These are phyloP conservation scores for Balansia obtecta DNA, from an alignment of 2,329 filamentous ascomycete species.

Conservation along the genomic window DNA sequence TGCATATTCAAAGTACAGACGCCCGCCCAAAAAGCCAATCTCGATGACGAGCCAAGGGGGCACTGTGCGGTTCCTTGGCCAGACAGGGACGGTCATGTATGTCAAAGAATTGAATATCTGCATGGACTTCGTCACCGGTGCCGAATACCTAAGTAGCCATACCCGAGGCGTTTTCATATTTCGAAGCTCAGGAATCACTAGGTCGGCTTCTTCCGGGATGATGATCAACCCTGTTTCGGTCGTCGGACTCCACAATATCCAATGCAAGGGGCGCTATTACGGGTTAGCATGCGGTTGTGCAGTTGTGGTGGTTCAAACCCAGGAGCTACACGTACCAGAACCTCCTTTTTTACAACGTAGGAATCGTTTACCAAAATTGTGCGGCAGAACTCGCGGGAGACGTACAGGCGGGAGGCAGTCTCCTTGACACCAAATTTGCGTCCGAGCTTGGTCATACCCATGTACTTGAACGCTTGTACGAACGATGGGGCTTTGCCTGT, in stretches of 20 bases:
- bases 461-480: conserved; percentile 24
- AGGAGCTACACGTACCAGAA: conserved; percentile 7
- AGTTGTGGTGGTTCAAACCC: background rate
- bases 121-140: conserved; percentile 49
- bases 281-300: background rate
- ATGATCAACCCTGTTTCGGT: conserved; percentile 40
- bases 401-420: conserved; percentile 16
- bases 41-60: conserved; percentile 44
- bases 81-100: conserved; percentile 38
- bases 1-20: conserved; percentile 43
- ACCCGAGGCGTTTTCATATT: conserved; percentile 12
- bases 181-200: conserved; percentile 33
- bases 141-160: conserved; percentile 43
- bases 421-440: conserved; percentile 15
- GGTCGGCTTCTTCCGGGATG: conserved; percentile 51
- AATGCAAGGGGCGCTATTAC: conserved; percentile 38
- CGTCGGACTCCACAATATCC: conserved; percentile 44
- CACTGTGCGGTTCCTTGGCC: conserved; percentile 26
- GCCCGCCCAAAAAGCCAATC: conserved; percentile 46
- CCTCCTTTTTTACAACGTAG: conserved; percentile 1
- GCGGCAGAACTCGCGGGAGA: conserved; percentile 18
- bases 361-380: conserved; percentile 3
- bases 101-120: conserved; percentile 40
- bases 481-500: conserved; percentile 13
- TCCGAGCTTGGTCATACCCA: conserved; percentile 19